A percentile compares a stretch with the other conserved stretches of the same genome.
These are phyloP conservation scores for Intubia oerlemansii DNA, from an alignment of 2,329 filamentous ascomycete genomes.

Conservation along the genomic window DNA sequence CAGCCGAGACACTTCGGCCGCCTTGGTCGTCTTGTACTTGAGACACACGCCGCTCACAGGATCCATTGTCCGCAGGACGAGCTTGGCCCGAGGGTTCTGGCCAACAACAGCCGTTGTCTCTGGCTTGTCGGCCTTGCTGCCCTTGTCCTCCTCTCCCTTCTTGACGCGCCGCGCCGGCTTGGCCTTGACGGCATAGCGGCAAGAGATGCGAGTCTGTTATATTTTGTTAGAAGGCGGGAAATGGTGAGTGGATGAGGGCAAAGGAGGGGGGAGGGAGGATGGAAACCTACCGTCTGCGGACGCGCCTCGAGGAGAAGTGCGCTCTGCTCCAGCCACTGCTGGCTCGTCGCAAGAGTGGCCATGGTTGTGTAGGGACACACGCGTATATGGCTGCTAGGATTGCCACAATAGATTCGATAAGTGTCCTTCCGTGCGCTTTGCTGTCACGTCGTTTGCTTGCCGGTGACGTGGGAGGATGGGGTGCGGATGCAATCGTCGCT, in stretches of 20 bases:
- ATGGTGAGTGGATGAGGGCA: too few relatives aligned
- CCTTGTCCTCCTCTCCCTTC: conserved; percentile 8
- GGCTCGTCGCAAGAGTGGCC: conserved; percentile 61
- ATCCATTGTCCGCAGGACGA: conserved; percentile 81
- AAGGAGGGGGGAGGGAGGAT: too few relatives aligned
- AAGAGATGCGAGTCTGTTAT: conserved; percentile 69
- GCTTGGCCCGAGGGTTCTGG: conserved; percentile 35
- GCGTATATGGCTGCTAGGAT: too few relatives aligned
- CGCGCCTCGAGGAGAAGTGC: conserved; percentile 67
- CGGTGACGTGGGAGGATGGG: too few relatives aligned
- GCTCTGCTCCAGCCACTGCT: conserved; percentile 85
- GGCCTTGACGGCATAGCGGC: conserved; percentile 60
- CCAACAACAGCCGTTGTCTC: conserved; percentile 10
- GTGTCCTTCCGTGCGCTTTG: too few relatives aligned
- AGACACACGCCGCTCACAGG: conserved; percentile 60
- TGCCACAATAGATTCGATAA: too few relatives aligned
- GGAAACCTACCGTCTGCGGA: conserved; percentile 49
- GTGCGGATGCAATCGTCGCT: too few relatives aligned
- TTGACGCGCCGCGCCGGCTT: conserved; percentile 9
- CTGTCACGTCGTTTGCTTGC: too few relatives aligned
- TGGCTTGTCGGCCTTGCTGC: conserved; percentile 6
- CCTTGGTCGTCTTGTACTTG: conserved; percentile 83
- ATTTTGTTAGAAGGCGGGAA: neutral
- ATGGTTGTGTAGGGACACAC: too few relatives aligned
- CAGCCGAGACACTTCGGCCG: conserved; percentile 69